These are phyloP conservation scores for Trichophyton benhamiae DNA, from an alignment of 2,329 filamentous ascomycete species.

Conservation along the genomic window DNA sequence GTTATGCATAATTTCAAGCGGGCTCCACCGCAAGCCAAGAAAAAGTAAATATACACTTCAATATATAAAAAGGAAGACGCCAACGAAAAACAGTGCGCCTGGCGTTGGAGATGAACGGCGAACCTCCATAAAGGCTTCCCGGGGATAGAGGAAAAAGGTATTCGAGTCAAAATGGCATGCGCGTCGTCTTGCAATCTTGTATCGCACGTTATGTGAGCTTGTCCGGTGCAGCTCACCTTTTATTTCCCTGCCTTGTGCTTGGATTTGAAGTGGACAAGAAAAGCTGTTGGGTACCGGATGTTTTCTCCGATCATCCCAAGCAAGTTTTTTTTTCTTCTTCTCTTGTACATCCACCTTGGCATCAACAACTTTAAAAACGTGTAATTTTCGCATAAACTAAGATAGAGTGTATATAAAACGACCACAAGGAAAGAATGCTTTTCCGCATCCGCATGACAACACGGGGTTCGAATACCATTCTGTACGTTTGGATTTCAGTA, in stretches of 20 bases:
- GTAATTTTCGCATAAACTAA: background rate
- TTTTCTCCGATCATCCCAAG: background rate
- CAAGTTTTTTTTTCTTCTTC: background rate
- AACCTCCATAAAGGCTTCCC: background rate
- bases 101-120: background rate
- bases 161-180: background rate
- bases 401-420: too few relatives aligned
- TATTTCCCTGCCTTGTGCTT: background rate
- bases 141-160: too few relatives aligned
- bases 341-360: background rate
- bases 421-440: background rate
- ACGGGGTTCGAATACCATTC: background rate
- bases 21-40: background rate
- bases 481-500: background rate
- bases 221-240: background rate
- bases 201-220: background rate
- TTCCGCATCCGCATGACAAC: background rate
- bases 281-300: background rate
- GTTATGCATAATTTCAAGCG: conserved; percentile 3
- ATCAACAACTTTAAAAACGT: conserved; percentile 1
- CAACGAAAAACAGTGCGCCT: background rate
- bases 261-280: background rate
- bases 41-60: conserved; percentile 1
- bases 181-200: background rate
- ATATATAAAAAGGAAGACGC: background rate